Percentiles rank a stretch among this genome's conserved stretches.
phyloP scores from a whole-genome alignment of 805 yeast genomes.

The Millerago galiae region DNA sequence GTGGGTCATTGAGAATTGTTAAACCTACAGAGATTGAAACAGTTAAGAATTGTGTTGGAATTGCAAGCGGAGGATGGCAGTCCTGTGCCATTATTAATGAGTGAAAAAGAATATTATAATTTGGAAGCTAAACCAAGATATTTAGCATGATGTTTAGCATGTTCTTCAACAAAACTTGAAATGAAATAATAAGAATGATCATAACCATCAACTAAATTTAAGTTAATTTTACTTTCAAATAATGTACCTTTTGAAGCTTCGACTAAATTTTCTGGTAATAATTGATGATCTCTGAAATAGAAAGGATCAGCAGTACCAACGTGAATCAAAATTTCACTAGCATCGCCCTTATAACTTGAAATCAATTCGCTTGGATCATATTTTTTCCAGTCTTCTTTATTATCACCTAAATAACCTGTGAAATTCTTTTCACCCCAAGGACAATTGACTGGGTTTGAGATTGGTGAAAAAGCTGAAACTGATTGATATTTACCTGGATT shows the following conservation, averaged over 20 bases:
- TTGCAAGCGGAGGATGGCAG: slow-evolving; percentile 80
- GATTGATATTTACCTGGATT: slow-evolving; percentile 71
- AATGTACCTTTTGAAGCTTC: slow-evolving; percentile 48
- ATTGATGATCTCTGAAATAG: slow-evolving; percentile 49
- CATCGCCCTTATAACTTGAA: slow-evolving; percentile 44
- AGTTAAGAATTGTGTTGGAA: slow-evolving; percentile 21
- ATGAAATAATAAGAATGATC: slow-evolving; percentile 91
- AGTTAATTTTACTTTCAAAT: slow-evolving; percentile 54
- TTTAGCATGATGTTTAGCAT: slow-evolving; percentile 83
- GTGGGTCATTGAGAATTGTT: slow-evolving; percentile 26
- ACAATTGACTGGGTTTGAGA: slow-evolving; percentile 66
- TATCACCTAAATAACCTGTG: slow-evolving; percentile 63
- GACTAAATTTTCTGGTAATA: slow-evolving; percentile 68
- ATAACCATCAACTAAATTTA: slow-evolving; percentile 68
- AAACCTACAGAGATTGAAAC: slow-evolving; percentile 37
- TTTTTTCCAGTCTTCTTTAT: slow-evolving; percentile 47
- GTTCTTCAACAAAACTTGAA: slow-evolving; percentile 71
- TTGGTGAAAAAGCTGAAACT: slow-evolving; percentile 88
- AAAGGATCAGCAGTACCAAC: slow-evolving; percentile 79
- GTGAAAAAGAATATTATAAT: slow-evolving; percentile 4
- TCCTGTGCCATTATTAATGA: slow-evolving; percentile 51
- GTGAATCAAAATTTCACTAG: slow-evolving; percentile 64
- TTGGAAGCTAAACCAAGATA: slow-evolving; percentile 31
- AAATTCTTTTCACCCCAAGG: slow-evolving; percentile 92
- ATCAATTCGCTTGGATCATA: slow-evolving; percentile 85